Evolutionary conservation across 768 basidiomycete species (phyloP), one percentile per base, ranked within the genome.

Genomic region (Leccinum incarnatum): DNA sequence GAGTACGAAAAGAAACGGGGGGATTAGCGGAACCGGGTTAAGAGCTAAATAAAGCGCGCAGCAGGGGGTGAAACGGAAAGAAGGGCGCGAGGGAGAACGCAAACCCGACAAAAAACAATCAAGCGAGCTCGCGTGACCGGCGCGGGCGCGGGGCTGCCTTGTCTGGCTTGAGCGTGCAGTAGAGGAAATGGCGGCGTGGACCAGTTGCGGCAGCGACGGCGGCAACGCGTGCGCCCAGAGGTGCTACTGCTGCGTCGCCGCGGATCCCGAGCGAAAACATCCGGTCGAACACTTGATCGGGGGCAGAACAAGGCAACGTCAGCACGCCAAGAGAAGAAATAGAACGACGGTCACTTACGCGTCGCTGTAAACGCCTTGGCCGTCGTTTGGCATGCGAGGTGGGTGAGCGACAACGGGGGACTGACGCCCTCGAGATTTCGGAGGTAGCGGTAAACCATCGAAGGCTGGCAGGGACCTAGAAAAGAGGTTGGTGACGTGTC

Each of bases 371-470:
- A 98, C 2, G 89, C 86, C 66, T 93, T 94, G 5, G 95, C 95
- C 52, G 88, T 89, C 9, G 84, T 87, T 69, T 97, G 95, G 73
- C 95, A 98, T 17, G 84, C 81, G 30, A 95, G 87, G 65, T 95
- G 93, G 0, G 89, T 90, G 45, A 97, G 82, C 8, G 88, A 82
- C 42, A 98, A 78, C 7, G 93, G 91, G 2, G 95, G 95, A 64
- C 89, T 94, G 61, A 95, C 84, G 21, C 92, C 93, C 72, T 98
- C 95, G 11, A 98, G 80, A 72, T 88, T 89, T 49, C 95, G 84
- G 36, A 96, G 82, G 75, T 94, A 96, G 29, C 95, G 89, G 69
- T 88, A 95, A 23, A 94, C 90, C 88, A 95, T 93, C 32, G 89
- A 91, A 1, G 93, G 92, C 75, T 93, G 92, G 58, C 88, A 90